Evolutionary conservation across 768 basidiomycete genomes (phyloP).

Genomic region (Lyophyllum decastes): DNA sequence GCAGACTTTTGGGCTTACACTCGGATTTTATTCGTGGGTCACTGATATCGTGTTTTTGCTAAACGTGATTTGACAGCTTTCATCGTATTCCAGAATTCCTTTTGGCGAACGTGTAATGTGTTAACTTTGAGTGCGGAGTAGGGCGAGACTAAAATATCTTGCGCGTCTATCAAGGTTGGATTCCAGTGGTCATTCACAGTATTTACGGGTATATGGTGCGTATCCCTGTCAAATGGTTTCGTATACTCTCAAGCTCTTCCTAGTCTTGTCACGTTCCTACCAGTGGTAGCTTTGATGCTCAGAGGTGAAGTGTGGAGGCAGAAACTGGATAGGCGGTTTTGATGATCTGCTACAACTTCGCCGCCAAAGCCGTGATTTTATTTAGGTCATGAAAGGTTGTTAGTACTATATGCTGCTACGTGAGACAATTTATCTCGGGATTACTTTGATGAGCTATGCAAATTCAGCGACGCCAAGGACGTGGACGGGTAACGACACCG

Average conservation of each 20-base stretch:
- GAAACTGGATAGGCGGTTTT: slow-evolving; percentile 9
- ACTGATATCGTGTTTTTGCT: neutral
- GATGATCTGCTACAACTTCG: neutral
- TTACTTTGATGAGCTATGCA: no score
- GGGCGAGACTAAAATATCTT: neutral
- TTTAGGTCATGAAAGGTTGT: neutral
- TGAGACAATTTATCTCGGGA: no score
- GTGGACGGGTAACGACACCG: no score
- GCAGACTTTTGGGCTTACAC: slow-evolving; percentile 35
- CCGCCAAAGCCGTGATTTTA: neutral
- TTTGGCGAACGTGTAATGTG: slow-evolving; percentile 31
- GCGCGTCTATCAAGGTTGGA: slow-evolving; percentile 25
- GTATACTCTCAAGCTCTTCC: neutral
- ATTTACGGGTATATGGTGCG: slow-evolving; percentile 34
- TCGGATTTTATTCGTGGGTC: slow-evolving; percentile 38
- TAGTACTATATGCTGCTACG: neutral
- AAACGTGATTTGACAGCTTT: neutral
- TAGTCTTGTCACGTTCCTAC: slow-evolving; percentile 31
- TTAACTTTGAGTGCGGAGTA: neutral
- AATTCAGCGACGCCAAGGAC: no score
- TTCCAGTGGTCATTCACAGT: slow-evolving; percentile 26
- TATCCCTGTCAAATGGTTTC: neutral
- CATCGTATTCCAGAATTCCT: slow-evolving; percentile 26
- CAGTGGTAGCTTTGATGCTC: slow-evolving; percentile 27
- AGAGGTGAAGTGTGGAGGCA: slow-evolving; percentile 31